These are phyloP conservation scores for Sclerotinia glacialis DNA, from an alignment of 2,329 filamentous ascomycete genomes.

Conservation along the genomic window DNA sequence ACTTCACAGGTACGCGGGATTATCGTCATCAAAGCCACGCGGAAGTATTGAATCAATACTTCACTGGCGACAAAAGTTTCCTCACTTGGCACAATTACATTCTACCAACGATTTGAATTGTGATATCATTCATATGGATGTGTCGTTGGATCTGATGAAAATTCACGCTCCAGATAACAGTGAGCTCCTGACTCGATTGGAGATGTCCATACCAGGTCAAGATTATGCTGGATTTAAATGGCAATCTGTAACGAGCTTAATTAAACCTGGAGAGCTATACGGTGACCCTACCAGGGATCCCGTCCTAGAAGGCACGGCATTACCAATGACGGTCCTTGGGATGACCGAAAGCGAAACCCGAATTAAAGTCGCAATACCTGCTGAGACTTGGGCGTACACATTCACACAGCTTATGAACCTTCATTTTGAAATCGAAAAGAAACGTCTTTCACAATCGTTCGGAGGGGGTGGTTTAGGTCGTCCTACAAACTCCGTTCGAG, in stretches of 20 bases:
- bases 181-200: conserved; percentile 57
- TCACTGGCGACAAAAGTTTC: conserved; percentile 59
- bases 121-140: conserved; percentile 61
- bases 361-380: conserved; percentile 37
- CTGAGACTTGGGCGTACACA: conserved; percentile 36
- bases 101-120: conserved; percentile 52
- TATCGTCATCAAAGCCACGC: conserved; percentile 26
- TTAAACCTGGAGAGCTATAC: conserved; percentile 50
- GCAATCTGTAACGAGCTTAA: conserved; percentile 59
- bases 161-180: conserved; percentile 58
- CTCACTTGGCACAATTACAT: conserved; percentile 54
- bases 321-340: conserved; percentile 27
- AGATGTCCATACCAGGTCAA: conserved; percentile 56
- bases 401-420: conserved; percentile 33
- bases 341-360: conserved; percentile 28
- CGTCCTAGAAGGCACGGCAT: conserved; percentile 32
- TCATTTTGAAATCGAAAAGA: conserved; percentile 41
- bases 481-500: conserved; percentile 46
- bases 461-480: conserved; percentile 40
- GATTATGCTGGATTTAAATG: conserved; percentile 55
- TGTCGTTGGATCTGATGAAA: conserved; percentile 57
- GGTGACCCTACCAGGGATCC: conserved; percentile 40
- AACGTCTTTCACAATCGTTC: conserved; percentile 43
- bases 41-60: conserved; percentile 50
- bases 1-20: conserved; percentile 33